Base-by-base conservation (phyloP, 331 rosid species). In the Telfairia occidentalis region DNA sequence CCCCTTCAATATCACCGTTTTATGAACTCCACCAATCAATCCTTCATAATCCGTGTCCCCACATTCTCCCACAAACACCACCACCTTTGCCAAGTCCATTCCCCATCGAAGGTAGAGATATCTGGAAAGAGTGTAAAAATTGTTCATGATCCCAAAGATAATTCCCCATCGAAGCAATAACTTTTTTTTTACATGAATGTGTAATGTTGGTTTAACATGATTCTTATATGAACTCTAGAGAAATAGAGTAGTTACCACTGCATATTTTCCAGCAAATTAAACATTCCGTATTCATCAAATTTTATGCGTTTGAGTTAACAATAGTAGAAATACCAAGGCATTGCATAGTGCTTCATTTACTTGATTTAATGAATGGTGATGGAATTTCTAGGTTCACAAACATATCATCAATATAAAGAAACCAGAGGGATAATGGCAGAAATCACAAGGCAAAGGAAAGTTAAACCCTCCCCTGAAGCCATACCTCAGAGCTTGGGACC, bases 41-140 rank as follows among this genome's bases (percentile, higher is more conserved):
- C 92, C 97, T 84, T 94, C 98, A 26, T 89, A 94, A 80, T 94
- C 98, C 0, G 98, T 89, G 83, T 94, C 97, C 24, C 98, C 98
- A 15, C 87, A 82, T 75, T 91, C 98, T 77, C 98, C 98, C 13
- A 87, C 96, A 64, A 94, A 81, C 72, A 94, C 98, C 65, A 91
- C 96, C 90, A 94, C 85, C 82, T 90, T 94, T 13, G 98, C 83
- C 78, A 94, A 82, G 48, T 91, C 98, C 79, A 88, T 88, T 37
- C 97, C 97, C 98, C 98, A 94, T 67, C 98, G 89, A 75, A 94
- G 88, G 48, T 87, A 91, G 1, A 94, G 89, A 83, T 94, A 91
- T 86, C 98, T 94, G 66, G 50, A 10, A 65, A 38, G 49, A 16
- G 48, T 9, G 50, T 19, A 37, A n/a, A 37, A 64, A 5, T 64